Evolutionary conservation across 2,329 filamentous ascomycete genomes (phyloP).

Genomic region (Atkinsonella texensis): DNA sequence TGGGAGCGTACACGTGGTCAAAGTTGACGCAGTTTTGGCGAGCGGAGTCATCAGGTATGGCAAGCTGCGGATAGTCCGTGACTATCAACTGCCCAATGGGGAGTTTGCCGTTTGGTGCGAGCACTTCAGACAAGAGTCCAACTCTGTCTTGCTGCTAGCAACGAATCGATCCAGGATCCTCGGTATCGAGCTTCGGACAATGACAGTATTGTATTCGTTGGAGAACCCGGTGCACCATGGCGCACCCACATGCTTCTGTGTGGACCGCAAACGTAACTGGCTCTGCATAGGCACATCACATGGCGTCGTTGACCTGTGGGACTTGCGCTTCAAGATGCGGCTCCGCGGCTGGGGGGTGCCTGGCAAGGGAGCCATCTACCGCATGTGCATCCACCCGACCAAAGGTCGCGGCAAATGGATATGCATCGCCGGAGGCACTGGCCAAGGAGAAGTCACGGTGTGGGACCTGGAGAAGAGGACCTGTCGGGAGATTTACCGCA

Average conservation of each 20-base stretch:
- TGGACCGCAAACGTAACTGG: conserved; percentile 82
- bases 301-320: conserved; percentile 88
- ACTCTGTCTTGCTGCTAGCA: conserved; percentile 72
- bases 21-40: conserved; percentile 46
- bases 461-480: conserved; percentile 90
- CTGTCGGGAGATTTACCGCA: conserved; percentile 82
- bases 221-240: conserved; percentile 88
- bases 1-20: conserved; percentile 80
- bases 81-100: conserved; percentile 61
- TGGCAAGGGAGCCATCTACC: conserved; percentile 67
- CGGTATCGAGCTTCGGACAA: conserved; percentile 76
- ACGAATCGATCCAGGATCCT: conserved; percentile 78
- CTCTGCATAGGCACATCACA: conserved; percentile 83
- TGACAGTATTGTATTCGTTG: conserved; percentile 69
- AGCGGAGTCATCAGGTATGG: conserved; percentile 57
- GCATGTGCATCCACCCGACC: conserved; percentile 65
- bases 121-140: conserved; percentile 73
- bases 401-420: conserved; percentile 74
- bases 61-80: conserved; percentile 62
- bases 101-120: conserved; percentile 86
- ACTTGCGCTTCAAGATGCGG: conserved; percentile 83
- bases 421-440: conserved; percentile 79
- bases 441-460: conserved; percentile 77
- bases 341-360: conserved; percentile 82
- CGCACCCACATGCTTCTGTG: conserved; percentile 79